These are phyloP conservation scores for Myxozyma udenii DNA, from an alignment of 805 yeast species.

Conservation along the genomic window DNA sequence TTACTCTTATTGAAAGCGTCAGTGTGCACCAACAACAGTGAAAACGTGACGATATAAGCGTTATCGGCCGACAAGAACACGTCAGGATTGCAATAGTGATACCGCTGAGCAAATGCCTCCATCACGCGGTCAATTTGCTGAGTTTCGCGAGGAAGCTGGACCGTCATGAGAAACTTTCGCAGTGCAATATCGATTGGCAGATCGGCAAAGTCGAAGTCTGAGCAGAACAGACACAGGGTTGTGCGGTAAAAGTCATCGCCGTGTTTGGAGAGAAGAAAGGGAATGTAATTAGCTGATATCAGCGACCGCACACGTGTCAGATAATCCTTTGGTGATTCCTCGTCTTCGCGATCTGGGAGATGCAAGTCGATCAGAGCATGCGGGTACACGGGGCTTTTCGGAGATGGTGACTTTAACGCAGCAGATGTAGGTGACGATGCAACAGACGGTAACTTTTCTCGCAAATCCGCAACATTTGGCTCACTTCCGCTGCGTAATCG, in stretches of 20 bases:
- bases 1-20: constrained; percentile 68
- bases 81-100: constrained; percentile 45
- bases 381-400: constrained; percentile 1
- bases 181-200: constrained; percentile 67
- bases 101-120: constrained; percentile 54
- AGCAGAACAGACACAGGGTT: constrained; percentile 36
- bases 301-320: constrained; percentile 35
- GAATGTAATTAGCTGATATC: constrained; percentile 28
- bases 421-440: neutral
- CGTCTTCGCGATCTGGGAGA: constrained; percentile 27
- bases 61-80: constrained; percentile 46
- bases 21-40: constrained; percentile 69
- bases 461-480: constrained; percentile 20
- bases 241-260: constrained; percentile 36
- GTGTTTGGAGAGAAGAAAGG: constrained; percentile 37
- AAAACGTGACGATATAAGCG: constrained; percentile 60
- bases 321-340: constrained; percentile 39
- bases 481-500: constrained; percentile 24
- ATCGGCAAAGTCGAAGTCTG: constrained; percentile 48
- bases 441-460: neutral
- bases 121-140: constrained; percentile 73
- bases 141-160: constrained; percentile 65
- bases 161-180: constrained; percentile 54
- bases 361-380: constrained; percentile 11
- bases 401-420: constrained; percentile 4